Conservation (phyloP, 2,329 filamentous ascomycete genomes). For the Diaporthe vexans region DNA sequence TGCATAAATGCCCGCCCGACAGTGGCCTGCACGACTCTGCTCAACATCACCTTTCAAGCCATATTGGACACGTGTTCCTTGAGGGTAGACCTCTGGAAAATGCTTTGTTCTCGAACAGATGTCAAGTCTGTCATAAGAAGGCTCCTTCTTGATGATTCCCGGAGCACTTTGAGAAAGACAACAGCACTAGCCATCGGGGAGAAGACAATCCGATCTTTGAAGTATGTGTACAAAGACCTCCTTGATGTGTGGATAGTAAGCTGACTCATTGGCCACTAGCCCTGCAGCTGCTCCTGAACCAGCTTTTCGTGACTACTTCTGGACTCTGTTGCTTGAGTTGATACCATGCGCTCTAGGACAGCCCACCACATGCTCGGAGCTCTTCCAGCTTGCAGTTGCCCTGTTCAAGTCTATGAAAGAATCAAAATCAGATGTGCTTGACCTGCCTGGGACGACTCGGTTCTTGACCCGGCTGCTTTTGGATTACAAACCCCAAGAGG, state of each 20-base stretch:
- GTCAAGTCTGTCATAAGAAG: slow-evolving; percentile 50
- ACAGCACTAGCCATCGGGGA: slow-evolving; percentile 53
- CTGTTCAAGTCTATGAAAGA: slow-evolving; percentile 58
- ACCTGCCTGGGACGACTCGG: slow-evolving; percentile 47
- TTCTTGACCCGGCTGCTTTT: slow-evolving; percentile 47
- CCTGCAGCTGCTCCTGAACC: slow-evolving; percentile 49
- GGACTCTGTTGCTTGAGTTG: slow-evolving; percentile 58
- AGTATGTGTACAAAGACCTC: slow-evolving; percentile 19
- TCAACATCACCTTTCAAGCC: slow-evolving; percentile 54
- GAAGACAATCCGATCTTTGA: slow-evolving; percentile 42
- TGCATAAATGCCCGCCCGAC: slow-evolving; percentile 45
- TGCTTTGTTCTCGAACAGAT: slow-evolving; percentile 50
- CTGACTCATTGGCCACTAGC: slow-evolving; percentile 40
- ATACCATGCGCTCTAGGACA: slow-evolving; percentile 52
- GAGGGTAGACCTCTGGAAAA: slow-evolving; percentile 56
- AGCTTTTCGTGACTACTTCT: slow-evolving; percentile 62
- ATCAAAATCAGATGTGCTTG: slow-evolving; percentile 49
- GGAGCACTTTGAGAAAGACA: slow-evolving; percentile 53
- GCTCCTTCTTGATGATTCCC: slow-evolving; percentile 55
- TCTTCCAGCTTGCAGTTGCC: slow-evolving; percentile 58
- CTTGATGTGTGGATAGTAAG: slow-evolving; percentile 35
- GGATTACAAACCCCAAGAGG: slow-evolving; percentile 51
- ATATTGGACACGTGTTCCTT: slow-evolving; percentile 57
- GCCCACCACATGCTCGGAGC: slow-evolving; percentile 58
- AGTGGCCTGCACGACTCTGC: slow-evolving; percentile 49